A percentile compares a stretch with the other conserved stretches of the same genome.
Conservation (phyloP, 2,329 filamentous ascomycete genomes). For the Botrytis galanthina region DNA sequence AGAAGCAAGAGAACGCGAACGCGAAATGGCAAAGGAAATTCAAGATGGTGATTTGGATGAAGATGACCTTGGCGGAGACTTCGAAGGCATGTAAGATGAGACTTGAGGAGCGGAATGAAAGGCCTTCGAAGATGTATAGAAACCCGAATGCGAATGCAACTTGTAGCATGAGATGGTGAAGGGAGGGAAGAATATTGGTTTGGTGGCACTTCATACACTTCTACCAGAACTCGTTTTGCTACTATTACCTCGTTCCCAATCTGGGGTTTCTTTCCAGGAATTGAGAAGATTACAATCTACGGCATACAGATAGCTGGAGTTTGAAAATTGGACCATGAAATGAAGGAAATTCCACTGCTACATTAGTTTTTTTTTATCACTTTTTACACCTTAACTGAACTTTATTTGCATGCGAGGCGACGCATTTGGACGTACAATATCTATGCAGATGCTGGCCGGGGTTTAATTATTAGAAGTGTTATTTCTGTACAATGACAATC, state of each 20-base stretch:
- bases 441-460: neutral
- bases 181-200: slow-evolving; percentile 22
- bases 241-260: slow-evolving; percentile 17
- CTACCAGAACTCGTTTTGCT: slow-evolving; percentile 34
- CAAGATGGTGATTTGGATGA: slow-evolving; percentile 96
- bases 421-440: slow-evolving; percentile 13
- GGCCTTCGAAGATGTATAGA: slow-evolving; percentile 9
- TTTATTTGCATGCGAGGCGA: slow-evolving; percentile 12
- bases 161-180: slow-evolving; percentile 4
- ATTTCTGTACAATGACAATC: neutral
- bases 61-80: slow-evolving; percentile 92
- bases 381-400: neutral
- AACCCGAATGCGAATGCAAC: slow-evolving; percentile 10
- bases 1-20: slow-evolving; percentile 93
- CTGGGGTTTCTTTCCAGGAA: neutral
- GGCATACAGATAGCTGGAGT: neutral
- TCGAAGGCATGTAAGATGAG: slow-evolving; percentile 81
- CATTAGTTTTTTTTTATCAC: slow-evolving; percentile 3
- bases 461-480: slow-evolving; percentile 2
- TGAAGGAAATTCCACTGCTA: slow-evolving; percentile 4
- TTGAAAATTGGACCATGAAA: neutral
- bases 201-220: slow-evolving; percentile 34
- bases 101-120: slow-evolving; percentile 1
- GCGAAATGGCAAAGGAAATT: slow-evolving; percentile 98
- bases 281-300: neutral